These are phyloP conservation scores for Linanthus parryae DNA, from an alignment of 148 eudicot genomes.

Conservation along the genomic window DNA sequence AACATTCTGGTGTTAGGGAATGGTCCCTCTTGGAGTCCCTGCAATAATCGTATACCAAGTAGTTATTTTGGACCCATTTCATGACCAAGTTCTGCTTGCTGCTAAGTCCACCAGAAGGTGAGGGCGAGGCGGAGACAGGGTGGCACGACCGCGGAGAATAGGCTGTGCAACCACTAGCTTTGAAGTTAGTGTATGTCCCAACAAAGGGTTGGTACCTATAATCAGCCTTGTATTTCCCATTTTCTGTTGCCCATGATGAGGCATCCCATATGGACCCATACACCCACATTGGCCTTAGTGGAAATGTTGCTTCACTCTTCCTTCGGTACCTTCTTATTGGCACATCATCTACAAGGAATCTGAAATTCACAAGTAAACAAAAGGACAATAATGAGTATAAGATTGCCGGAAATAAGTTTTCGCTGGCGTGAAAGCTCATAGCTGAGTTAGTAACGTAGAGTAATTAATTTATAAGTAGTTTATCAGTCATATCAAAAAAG, in stretches of 20 bases:
- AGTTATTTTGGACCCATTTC: constrained; percentile 68
- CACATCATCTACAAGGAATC: constrained; percentile 92
- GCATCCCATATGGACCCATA: constrained; percentile 99
- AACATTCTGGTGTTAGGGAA: constrained; percentile 82
- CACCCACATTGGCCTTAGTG: constrained; percentile 88
- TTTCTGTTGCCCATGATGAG: constrained; percentile 94
- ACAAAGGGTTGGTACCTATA: constrained; percentile 83
- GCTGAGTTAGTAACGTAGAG: no score
- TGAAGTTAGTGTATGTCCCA: constrained; percentile 64
- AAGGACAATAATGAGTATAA: not conserved
- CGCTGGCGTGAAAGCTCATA: no score
- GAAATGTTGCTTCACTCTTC: constrained; percentile 73
- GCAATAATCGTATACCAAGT: constrained; percentile 71
- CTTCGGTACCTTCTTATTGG: constrained; percentile 86
- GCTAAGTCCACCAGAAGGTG: constrained; percentile 53
- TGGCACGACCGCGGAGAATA: constrained; percentile 50
- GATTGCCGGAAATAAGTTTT: not conserved
- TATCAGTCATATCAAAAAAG: no score
- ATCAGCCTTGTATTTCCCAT: constrained; percentile 87
- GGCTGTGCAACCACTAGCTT: constrained; percentile 72
- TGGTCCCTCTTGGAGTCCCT: constrained; percentile 69
- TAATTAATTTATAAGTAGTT: no score
- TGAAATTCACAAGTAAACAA: constrained; percentile 16
- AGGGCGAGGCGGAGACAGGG: constrained; percentile 66
- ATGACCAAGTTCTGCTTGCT: constrained; percentile 43